Base-by-base conservation (phyloP, 345 rosid species). In the Euphorbia peplus region DNA sequence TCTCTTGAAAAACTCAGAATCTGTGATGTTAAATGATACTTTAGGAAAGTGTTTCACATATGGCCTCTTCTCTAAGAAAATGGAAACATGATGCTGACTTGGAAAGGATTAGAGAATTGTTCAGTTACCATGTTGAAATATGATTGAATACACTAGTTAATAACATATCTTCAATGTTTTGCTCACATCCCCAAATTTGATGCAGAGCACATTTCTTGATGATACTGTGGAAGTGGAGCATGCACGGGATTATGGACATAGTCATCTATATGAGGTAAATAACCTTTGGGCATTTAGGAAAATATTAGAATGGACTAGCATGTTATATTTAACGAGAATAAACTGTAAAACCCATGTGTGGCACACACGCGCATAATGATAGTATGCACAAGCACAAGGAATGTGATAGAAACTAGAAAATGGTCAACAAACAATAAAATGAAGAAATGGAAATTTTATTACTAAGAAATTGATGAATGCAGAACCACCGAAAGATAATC, bases 181-280 rank as follows among this genome's bases (percentile, higher is more conserved):
- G 54, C 53, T 37, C 16, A 63, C 32, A 28, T 5, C 35, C 60
- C 29, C 51, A 10, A 39, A 41, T 52, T 15, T 70, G 67, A 19
- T 67, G 66, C 82, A 95, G 98, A 85, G 97, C 81, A 95, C 99
- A 55, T 95, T 82, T 75, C 70, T 91, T 56, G 88, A 90, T 57
- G 83, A 84, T 73, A 77, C 81, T 2, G 85, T 92, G 37, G 73
- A 88, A 0, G 78, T 85, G 60, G 96, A 88, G 78, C 98, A 88
- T 70, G 97, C 98, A 8, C 90, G 93, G 78, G 96, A 90, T 69
- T 91, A 88, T 79, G 96, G 99, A 53, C 98, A 95, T 75, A 82
- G 79, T 67, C 98, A 91, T 79, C 80, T 95, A 60, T 87, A 82
- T 4, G 99, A 95, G 96, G 97, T 89, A 63, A 57, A 64, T 8